Evolutionary conservation across 2,329 filamentous ascomycete genomes (phyloP).

Genomic region (Fusarium phyllophilum): DNA sequence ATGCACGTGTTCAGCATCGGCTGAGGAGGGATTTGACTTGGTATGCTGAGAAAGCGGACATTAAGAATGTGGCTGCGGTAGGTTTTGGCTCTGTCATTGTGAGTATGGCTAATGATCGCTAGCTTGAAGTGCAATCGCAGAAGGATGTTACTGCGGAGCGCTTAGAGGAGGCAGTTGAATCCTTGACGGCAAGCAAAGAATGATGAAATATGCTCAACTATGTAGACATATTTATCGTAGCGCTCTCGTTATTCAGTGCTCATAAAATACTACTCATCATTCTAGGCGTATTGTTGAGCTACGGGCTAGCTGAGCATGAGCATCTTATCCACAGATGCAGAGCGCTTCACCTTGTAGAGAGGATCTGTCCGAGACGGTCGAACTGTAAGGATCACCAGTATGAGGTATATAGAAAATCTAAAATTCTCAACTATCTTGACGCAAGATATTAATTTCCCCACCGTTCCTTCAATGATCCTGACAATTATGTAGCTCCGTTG

Average conservation of each 20-base stretch:
- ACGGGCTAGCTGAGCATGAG: too few species aligned
- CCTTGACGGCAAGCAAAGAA: fast-evolving
- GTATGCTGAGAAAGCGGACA: neutral
- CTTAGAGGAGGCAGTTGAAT: neutral
- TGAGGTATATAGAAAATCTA: neutral
- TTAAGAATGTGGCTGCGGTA: conserved; percentile 4
- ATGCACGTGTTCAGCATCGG: neutral
- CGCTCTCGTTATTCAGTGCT: neutral
- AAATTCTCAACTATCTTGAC: neutral
- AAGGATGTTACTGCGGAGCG: neutral
- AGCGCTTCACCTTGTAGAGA: too few species aligned
- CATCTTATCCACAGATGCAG: neutral
- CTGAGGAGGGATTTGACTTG: conserved; percentile 6
- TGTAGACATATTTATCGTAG: neutral
- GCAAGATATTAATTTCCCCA: fast-evolving
- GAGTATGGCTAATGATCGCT: fast-evolving
- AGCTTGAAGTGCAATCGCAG: neutral
- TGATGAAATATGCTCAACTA: neutral
- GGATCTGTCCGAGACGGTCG: neutral
- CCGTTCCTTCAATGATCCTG: fast-evolving
- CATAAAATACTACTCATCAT: too few species aligned
- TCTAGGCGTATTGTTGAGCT: too few species aligned
- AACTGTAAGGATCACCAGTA: neutral
- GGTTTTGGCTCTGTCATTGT: fast-evolving
- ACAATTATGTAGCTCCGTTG: neutral